phyloP scores from a whole-genome alignment of 202 grass and related monocot species.

The Digitaria exilis region DNA sequence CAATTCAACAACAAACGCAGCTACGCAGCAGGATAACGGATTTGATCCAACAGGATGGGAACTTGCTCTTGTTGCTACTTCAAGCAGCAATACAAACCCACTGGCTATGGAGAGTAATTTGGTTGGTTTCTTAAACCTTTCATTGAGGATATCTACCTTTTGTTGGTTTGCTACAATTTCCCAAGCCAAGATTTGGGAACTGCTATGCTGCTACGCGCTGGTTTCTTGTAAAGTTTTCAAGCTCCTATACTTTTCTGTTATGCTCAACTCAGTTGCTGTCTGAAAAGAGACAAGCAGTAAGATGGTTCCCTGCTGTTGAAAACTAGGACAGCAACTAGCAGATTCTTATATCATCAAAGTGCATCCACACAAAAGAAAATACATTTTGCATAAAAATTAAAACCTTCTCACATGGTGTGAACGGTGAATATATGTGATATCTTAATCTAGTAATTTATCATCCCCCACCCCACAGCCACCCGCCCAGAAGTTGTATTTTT shows the following conservation, averaged over 20 bases:
- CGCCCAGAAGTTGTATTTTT: not conserved
- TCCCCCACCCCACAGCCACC: too few relatives aligned
- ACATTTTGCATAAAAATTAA: not conserved
- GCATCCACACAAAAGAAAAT: slow-evolving; percentile 3
- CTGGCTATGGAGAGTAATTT: slow-evolving; percentile 63
- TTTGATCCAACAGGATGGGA: slow-evolving; percentile 99
- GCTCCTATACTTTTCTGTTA: slow-evolving; percentile 2
- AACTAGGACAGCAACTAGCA: not conserved
- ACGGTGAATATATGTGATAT: not conserved
- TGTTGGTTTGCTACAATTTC: slow-evolving; percentile 11
- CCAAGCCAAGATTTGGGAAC: slow-evolving; percentile 23
- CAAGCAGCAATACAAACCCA: slow-evolving; percentile 60
- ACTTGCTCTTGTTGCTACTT: slow-evolving; percentile 86
- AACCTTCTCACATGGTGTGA: not conserved
- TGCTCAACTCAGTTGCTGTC: not conserved
- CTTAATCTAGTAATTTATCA: not conserved
- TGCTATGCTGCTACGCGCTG: not conserved
- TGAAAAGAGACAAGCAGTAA: not conserved
- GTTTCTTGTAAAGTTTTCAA: slow-evolving; percentile 27
- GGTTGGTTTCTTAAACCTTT: slow-evolving; percentile 60
- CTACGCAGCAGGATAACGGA: slow-evolving; percentile 59
- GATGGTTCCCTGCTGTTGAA: not conserved
- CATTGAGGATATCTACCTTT: slow-evolving; percentile 30
- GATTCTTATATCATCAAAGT: slow-evolving; percentile 5
- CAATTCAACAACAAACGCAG: slow-evolving; percentile 41